These are phyloP conservation scores for Candida neerlandica DNA, from an alignment of 1,139 yeast species.

Conservation along the genomic window DNA sequence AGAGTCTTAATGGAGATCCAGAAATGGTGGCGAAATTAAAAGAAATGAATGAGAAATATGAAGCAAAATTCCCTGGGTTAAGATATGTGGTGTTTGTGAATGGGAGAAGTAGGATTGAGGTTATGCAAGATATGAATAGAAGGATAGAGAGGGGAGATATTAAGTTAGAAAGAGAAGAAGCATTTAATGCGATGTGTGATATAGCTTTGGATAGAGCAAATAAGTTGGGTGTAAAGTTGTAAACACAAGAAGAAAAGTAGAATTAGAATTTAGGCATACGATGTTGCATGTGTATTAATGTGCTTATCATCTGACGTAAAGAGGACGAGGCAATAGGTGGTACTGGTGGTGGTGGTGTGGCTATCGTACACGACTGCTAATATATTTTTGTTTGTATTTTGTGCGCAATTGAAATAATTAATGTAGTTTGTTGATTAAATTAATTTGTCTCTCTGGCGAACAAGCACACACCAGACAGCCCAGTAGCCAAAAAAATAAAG, in stretches of 20 bases:
- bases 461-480: no score
- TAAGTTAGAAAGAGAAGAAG: constrained; percentile 58
- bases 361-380: constrained; percentile 2
- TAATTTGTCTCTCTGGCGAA: background rate
- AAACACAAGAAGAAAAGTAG: constrained; percentile 17
- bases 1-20: constrained; percentile 49
- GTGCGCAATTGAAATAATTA: no score
- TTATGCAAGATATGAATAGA: constrained; percentile 64
- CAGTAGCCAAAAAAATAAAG: background rate
- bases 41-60: constrained; percentile 64
- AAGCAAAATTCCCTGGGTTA: constrained; percentile 73
- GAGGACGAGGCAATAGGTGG: background rate
- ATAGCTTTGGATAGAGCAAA: constrained; percentile 77
- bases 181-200: constrained; percentile 86
- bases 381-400: background rate
- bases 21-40: constrained; percentile 53
- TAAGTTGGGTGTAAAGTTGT: constrained; percentile 40
- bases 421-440: no score
- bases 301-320: background rate
- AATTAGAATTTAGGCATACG: background rate
- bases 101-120: constrained; percentile 67
- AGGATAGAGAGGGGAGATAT: constrained; percentile 62
- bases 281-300: background rate
- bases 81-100: constrained; percentile 90
- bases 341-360: background rate